A percentile compares a stretch with the other conserved stretches of the same genome.
Conservation (phyloP, 176 grass and related monocot genomes). For the barley (Hordeum vulgare) region DNA sequence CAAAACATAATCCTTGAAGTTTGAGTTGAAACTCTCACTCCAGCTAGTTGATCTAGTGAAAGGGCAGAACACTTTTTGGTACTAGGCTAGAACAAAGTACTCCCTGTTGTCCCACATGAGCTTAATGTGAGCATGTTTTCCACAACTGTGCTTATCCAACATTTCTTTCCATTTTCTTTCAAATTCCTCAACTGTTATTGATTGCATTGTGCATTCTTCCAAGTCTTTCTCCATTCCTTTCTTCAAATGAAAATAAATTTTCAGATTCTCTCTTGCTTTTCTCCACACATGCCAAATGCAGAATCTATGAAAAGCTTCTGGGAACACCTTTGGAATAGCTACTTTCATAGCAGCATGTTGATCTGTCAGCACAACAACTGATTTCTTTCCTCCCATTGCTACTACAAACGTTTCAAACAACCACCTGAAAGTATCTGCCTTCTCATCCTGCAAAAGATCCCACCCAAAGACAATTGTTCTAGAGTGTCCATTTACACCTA, state of each 20-base stretch:
- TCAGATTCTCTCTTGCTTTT: background rate
- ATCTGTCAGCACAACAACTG: background rate
- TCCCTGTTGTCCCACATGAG: background rate
- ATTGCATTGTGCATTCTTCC: no score
- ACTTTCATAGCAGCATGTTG: constrained; percentile 6
- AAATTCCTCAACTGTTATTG: no score
- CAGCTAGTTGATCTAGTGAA: background rate
- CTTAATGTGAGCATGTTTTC: background rate
- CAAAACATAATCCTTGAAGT: no score
- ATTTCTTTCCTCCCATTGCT: background rate
- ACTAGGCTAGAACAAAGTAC: background rate
- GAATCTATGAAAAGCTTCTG: background rate
- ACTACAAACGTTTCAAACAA: background rate
- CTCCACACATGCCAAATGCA: background rate
- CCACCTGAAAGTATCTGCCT: background rate
- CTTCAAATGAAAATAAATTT: background rate
- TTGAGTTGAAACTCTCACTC: no score
- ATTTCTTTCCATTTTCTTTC: no score
- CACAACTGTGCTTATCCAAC: no score
- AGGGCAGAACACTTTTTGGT: background rate
- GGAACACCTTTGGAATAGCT: background rate
- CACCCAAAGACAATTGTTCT: background rate
- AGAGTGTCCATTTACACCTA: background rate
- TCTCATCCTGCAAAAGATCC: background rate
- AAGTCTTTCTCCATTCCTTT: background rate